phyloP scores from a whole-genome alignment of 2,329 filamentous ascomycete genomes.

The Salinomyces thailandicus region DNA sequence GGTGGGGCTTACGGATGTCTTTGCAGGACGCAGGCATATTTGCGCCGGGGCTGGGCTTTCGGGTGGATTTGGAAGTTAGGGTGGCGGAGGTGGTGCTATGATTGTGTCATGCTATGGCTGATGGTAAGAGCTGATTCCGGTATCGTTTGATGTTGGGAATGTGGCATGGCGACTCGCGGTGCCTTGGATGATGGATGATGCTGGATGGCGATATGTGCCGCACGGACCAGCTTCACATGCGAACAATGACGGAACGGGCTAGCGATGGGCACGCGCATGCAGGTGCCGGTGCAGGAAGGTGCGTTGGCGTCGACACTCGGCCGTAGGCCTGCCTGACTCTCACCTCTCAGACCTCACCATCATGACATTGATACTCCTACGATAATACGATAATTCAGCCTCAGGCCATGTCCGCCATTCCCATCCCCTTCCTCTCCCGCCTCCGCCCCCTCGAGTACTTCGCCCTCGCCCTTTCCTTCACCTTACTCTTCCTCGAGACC shows the following conservation, averaged over 20 bases:
- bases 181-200: background rate
- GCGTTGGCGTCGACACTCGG: background rate
- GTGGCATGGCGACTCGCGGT: background rate
- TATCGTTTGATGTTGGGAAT: too few species aligned
- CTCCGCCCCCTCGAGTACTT: slow-evolving; percentile 64
- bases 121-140: too few species aligned
- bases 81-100: too few species aligned
- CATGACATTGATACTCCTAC: too few species aligned
- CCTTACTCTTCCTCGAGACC: slow-evolving; percentile 72
- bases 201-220: background rate
- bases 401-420: too few species aligned
- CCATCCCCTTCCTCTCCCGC: slow-evolving; percentile 54
- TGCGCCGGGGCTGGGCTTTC: slow-evolving; percentile 3
- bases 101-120: background rate
- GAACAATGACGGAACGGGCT: slow-evolving; percentile 1
- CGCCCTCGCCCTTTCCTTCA: slow-evolving; percentile 71
- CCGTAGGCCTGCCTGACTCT: too few species aligned
- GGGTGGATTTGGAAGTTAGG: too few species aligned
- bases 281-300: background rate
- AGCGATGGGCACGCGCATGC: too few species aligned
- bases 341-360: too few species aligned
- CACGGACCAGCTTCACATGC: background rate
- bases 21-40: slow-evolving; percentile 89
- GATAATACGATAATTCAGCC: too few species aligned
- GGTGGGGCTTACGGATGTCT: slow-evolving; percentile 67